These are phyloP conservation scores for Poa annua DNA, from an alignment of 176 grass and related monocot species.

Conservation along the genomic window DNA sequence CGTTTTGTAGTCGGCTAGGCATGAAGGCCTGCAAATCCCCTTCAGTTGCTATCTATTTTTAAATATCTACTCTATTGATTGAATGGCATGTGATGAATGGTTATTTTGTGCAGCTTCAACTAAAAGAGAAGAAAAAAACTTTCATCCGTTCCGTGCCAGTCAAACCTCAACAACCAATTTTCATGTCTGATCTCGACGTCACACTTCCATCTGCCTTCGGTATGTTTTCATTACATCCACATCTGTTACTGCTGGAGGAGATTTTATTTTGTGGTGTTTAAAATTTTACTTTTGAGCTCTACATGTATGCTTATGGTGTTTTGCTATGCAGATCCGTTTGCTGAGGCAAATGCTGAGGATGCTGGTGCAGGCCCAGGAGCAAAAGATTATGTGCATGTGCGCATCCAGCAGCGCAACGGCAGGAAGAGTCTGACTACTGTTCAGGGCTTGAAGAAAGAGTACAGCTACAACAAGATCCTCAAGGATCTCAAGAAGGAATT, in stretches of 20 bases:
- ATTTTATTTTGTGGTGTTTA: neutral
- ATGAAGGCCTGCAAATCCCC: neutral
- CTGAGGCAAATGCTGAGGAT: conserved; percentile 82
- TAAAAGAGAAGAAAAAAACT: conserved; percentile 36
- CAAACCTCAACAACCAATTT: conserved; percentile 62
- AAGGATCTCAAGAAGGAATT: conserved; percentile 93
- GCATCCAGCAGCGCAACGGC: conserved; percentile 84
- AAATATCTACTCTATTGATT: neutral
- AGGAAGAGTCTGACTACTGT: conserved; percentile 83
- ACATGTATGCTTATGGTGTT: neutral
- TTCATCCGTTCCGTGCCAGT: conserved; percentile 36
- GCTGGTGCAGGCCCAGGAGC: conserved; percentile 59
- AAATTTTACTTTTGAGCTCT: neutral
- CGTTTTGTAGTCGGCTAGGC: neutral
- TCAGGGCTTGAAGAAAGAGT: conserved; percentile 77
- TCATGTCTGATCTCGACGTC: conserved; percentile 86
- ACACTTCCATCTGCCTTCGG: conserved; percentile 73
- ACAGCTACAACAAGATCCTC: conserved; percentile 77
- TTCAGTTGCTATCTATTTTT: neutral
- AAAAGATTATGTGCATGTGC: conserved; percentile 90
- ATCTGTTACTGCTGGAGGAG: neutral
- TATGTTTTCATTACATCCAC: neutral
- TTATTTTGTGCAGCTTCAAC: conserved; percentile 37
- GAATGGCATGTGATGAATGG: neutral
- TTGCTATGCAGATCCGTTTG: conserved; percentile 57